Conservation (phyloP, 768 basidiomycete genomes). For the Gyrodon lividus region DNA sequence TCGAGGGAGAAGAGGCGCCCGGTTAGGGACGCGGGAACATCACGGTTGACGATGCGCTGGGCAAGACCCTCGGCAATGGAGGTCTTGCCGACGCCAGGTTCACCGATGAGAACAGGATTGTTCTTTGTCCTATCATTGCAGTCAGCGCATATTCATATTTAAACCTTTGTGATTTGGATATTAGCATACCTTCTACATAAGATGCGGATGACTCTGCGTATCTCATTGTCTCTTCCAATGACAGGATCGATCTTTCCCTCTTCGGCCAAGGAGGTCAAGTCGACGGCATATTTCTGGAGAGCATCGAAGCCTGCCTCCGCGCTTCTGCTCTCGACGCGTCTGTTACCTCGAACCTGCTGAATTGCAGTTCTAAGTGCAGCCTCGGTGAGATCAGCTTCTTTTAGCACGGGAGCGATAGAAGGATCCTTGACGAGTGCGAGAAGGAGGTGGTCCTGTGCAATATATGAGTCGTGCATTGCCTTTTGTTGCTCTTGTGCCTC, state of each 20-base stretch:
- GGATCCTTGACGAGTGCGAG: constrained; percentile 80
- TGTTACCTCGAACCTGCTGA: constrained; percentile 77
- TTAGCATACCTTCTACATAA: constrained; percentile 68
- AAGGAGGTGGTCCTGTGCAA: constrained; percentile 90
- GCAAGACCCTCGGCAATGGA: constrained; percentile 94
- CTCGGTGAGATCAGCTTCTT: constrained; percentile 73
- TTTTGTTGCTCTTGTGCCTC: constrained; percentile 79
- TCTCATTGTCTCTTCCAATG: constrained; percentile 91
- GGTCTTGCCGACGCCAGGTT: constrained; percentile 95
- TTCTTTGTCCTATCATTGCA: constrained; percentile 75
- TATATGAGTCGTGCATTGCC: constrained; percentile 85
- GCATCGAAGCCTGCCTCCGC: constrained; percentile 96
- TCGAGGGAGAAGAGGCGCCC: constrained; percentile 82
- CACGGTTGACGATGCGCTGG: constrained; percentile 91
- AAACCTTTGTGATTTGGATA: background rate
- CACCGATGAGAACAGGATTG: constrained; percentile 95
- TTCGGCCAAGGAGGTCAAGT: constrained; percentile 83
- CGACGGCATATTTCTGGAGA: constrained; percentile 82
- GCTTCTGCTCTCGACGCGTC: constrained; percentile 78
- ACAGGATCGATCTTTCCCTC: constrained; percentile 96
- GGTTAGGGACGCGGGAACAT: constrained; percentile 76
- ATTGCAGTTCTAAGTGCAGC: constrained; percentile 73
- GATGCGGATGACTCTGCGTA: constrained; percentile 80
- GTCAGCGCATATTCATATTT: constrained; percentile 9
- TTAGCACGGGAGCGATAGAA: constrained; percentile 64